Conservation (phyloP, 768 basidiomycete genomes). For the Auriscalpium vulgare region DNA sequence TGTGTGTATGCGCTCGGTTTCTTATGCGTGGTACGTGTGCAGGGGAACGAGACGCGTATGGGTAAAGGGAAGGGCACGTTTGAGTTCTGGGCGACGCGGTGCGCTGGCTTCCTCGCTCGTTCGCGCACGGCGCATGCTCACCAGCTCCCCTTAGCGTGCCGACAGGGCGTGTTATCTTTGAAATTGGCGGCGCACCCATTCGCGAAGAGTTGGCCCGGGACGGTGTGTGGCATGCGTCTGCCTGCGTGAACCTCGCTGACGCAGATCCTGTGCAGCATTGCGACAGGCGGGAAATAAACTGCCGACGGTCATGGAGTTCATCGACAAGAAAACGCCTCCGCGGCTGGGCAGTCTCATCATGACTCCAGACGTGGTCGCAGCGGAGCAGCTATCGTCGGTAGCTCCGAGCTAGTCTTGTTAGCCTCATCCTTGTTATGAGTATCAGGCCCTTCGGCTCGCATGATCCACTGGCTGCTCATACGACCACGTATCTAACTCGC, state of each 20-base stretch:
- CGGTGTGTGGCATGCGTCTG: constrained; percentile 39
- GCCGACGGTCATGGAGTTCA: constrained; percentile 84
- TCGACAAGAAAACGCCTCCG: constrained; percentile 58
- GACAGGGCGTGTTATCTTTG: constrained; percentile 85
- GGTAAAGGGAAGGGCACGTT: constrained; percentile 98
- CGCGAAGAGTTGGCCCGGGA: constrained; percentile 90
- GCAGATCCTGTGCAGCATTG: constrained; percentile 46
- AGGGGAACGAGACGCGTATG: constrained; percentile 99
- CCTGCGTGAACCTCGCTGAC: not conserved
- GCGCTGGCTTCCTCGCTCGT: constrained; percentile 16
- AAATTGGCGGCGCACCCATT: constrained; percentile 84
- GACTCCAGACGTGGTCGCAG: constrained; percentile 1
- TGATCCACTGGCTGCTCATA: no score
- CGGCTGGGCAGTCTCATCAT: constrained; percentile 65
- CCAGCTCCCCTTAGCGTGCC: constrained; percentile 51
- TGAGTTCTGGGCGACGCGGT: constrained; percentile 96
- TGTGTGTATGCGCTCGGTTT: not conserved
- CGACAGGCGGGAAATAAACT: constrained; percentile 84
- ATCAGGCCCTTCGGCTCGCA: no score
- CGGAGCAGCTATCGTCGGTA: not conserved
- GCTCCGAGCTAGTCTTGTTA: no score
- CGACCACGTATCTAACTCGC: no score
- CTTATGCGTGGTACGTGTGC: not conserved
- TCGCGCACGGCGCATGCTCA: not conserved
- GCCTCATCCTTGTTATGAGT: no score